These are phyloP conservation scores for Collybiopsis luxurians DNA, from an alignment of 768 basidiomycete genomes.

Conservation along the genomic window DNA sequence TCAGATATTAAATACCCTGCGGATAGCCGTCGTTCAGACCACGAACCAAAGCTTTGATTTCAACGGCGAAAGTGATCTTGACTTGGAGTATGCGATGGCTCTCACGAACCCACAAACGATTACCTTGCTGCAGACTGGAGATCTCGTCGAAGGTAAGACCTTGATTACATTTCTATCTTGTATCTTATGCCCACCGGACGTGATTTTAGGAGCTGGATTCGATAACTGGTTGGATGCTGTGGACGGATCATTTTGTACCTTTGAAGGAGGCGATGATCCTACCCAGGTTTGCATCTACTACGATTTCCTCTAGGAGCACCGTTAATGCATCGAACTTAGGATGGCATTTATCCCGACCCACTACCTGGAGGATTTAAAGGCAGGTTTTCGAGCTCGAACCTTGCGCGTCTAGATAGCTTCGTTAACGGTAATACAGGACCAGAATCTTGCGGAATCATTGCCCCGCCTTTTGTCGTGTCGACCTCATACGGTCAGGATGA, in stretches of 20 bases:
- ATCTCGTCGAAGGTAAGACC: slow-evolving; percentile 27
- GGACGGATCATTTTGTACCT: slow-evolving; percentile 40
- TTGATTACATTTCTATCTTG: neutral
- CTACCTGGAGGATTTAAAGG: slow-evolving; percentile 35
- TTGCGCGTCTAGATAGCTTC: neutral
- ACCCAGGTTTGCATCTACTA: slow-evolving; percentile 9
- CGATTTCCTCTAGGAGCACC: neutral
- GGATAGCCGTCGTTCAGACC: slow-evolving; percentile 26
- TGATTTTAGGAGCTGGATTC: slow-evolving; percentile 34
- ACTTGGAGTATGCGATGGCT: slow-evolving; percentile 45
- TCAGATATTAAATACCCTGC: too few relatives aligned
- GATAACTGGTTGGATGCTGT: slow-evolving; percentile 44
- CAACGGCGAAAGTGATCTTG: slow-evolving; percentile 46
- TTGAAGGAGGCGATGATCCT: slow-evolving; percentile 43
- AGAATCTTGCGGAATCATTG: slow-evolving; percentile 34
- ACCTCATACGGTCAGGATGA: slow-evolving; percentile 35
- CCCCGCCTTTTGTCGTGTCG: slow-evolving; percentile 33
- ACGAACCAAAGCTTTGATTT: slow-evolving; percentile 20
- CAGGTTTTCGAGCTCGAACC: slow-evolving; percentile 4
- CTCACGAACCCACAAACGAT: slow-evolving; percentile 33
- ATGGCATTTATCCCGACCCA: slow-evolving; percentile 41
- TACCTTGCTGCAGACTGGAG: slow-evolving; percentile 39
- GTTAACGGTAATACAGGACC: slow-evolving; percentile 19
- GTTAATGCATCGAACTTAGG: slow-evolving; percentile 12
- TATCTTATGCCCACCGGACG: neutral